Evolutionary conservation across 2,329 filamentous ascomycete species (phyloP).

Genomic region (Calonectria multiphialidica): DNA sequence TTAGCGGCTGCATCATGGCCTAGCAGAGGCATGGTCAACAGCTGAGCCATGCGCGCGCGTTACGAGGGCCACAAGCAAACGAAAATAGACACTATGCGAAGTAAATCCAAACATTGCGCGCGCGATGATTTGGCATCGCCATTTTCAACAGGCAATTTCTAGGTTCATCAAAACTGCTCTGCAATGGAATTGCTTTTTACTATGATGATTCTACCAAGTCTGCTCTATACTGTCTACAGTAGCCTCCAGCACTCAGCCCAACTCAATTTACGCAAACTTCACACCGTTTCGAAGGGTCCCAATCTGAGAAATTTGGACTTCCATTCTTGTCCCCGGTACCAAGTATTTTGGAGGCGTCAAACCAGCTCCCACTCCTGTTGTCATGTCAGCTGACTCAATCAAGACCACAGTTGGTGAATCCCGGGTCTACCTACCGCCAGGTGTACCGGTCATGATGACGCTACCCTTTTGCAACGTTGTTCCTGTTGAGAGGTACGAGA

Average conservation of each 20-base stretch:
- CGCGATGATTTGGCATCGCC: too few relatives aligned
- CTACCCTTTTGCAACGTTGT: slow-evolving; percentile 58
- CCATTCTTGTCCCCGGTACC: slow-evolving; percentile 53
- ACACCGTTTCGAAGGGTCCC: slow-evolving; percentile 56
- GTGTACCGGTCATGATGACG: slow-evolving; percentile 61
- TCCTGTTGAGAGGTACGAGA: slow-evolving; percentile 53
- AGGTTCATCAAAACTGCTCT: too few relatives aligned
- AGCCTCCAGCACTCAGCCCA: too few relatives aligned
- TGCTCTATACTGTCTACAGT: neutral
- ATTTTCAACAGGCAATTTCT: too few relatives aligned
- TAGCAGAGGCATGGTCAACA: neutral
- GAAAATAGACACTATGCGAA: too few relatives aligned
- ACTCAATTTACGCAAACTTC: slow-evolving; percentile 1
- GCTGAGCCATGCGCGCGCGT: neutral
- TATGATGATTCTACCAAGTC: neutral
- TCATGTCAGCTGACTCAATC: neutral
- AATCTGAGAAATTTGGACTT: slow-evolving; percentile 53
- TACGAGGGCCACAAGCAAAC: neutral
- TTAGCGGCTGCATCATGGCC: neutral
- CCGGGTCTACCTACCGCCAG: slow-evolving; percentile 47
- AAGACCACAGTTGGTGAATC: neutral
- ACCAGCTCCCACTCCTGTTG: slow-evolving; percentile 55
- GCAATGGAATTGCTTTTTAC: too few relatives aligned
- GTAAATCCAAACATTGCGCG: too few relatives aligned
- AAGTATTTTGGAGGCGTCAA: slow-evolving; percentile 55